Conservation (phyloP, 352 stramenopile genomes). For the Globisporangium radiosum region DNA sequence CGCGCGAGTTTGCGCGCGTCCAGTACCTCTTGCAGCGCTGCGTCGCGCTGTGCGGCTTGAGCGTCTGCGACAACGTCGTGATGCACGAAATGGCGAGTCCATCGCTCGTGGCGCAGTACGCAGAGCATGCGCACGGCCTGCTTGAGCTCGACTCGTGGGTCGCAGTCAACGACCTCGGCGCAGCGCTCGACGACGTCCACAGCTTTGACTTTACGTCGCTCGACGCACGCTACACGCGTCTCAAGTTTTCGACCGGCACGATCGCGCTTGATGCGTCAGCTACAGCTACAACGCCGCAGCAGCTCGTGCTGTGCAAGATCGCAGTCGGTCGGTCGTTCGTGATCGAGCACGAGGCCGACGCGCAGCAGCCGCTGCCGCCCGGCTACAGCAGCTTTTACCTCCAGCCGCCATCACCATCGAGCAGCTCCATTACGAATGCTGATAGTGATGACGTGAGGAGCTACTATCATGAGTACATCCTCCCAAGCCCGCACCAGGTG, state of each 20-base stretch:
- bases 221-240: constrained; percentile 28
- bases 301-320: constrained; percentile 74
- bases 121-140: constrained; percentile 33
- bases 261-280: constrained; percentile 22
- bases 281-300: constrained; percentile 16
- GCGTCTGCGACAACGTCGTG: constrained; percentile 47
- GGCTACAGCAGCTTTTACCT: constrained; percentile 78
- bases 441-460: not conserved
- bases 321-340: constrained; percentile 54
- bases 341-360: constrained; percentile 39
- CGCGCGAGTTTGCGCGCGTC: constrained; percentile 54
- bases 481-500: constrained; percentile 54
- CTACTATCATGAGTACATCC: constrained; percentile 75
- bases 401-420: constrained; percentile 10
- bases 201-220: constrained; percentile 47
- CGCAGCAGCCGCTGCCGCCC: constrained; percentile 29
- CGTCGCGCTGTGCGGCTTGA: constrained; percentile 25
- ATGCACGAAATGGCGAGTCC: constrained; percentile 76
- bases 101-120: constrained; percentile 47
- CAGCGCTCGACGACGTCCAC: constrained; percentile 46
- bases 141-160: constrained; percentile 76
- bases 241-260: constrained; percentile 68
- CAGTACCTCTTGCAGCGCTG: constrained; percentile 65
- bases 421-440: not conserved
- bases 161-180: constrained; percentile 55